Evolutionary conservation across 1,139 yeast genomes (phyloP).

Genomic region (Kurtzmaniella natalensis): DNA sequence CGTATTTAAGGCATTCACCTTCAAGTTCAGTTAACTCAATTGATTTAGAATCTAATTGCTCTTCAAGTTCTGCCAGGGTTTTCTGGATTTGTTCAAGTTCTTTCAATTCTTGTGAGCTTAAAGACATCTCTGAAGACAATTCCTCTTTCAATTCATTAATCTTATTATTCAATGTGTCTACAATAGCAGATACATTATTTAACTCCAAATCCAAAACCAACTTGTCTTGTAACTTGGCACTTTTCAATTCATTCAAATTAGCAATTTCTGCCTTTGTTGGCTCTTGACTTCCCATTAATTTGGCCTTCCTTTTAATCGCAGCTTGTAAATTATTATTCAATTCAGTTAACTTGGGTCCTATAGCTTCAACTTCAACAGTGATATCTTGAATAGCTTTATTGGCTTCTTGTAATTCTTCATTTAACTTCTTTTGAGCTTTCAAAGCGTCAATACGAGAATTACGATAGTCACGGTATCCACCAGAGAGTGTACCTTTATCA

Average conservation of each 20-base stretch:
- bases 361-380: slow-evolving; percentile 17
- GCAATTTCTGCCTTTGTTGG: slow-evolving; percentile 40
- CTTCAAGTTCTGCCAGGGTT: slow-evolving; percentile 39
- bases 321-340: slow-evolving; percentile 44
- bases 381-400: slow-evolving; percentile 22
- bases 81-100: slow-evolving; percentile 36
- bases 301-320: slow-evolving; percentile 34
- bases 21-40: slow-evolving; percentile 47
- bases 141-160: slow-evolving; percentile 44
- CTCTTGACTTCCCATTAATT: slow-evolving; percentile 35
- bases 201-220: slow-evolving; percentile 1
- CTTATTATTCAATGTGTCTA: slow-evolving; percentile 18
- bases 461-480: slow-evolving; percentile 78
- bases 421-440: slow-evolving; percentile 49
- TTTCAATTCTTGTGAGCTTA: slow-evolving; percentile 36
- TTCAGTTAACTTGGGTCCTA: slow-evolving; percentile 25
- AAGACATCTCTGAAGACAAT: slow-evolving; percentile 48
- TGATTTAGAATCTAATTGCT: slow-evolving; percentile 37
- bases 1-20: slow-evolving; percentile 43
- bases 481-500: slow-evolving; percentile 76
- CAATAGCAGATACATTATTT: slow-evolving; percentile 17
- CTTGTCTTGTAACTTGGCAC: slow-evolving; percentile 39
- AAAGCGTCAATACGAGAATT: slow-evolving; percentile 61
- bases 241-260: slow-evolving; percentile 35
- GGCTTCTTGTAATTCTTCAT: slow-evolving; percentile 40